Evolutionary conservation across 2,329 filamentous ascomycete genomes (phyloP).

Genomic region (Botrytis elliptica): DNA sequence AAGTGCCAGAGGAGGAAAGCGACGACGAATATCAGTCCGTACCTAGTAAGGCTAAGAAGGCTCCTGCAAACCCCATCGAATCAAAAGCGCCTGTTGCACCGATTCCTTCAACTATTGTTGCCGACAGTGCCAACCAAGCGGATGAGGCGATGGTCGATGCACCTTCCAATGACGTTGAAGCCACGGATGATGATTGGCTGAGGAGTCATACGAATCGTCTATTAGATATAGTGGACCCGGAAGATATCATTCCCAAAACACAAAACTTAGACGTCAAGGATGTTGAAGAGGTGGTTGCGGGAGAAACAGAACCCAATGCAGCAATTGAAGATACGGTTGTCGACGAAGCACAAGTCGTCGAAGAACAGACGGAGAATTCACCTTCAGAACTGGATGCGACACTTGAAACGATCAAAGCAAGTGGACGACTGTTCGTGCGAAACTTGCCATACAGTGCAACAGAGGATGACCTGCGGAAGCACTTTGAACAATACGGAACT

Average conservation of each 20-base stretch:
- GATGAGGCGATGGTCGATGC: conserved; percentile 20
- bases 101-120: conserved; percentile 19
- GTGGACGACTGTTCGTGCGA: conserved; percentile 78
- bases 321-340: conserved; percentile 23
- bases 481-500: conserved; percentile 71
- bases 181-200: conserved; percentile 76
- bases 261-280: conserved; percentile 24
- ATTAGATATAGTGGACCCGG: conserved; percentile 71
- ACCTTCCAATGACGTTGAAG: conserved; percentile 26
- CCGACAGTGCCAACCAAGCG: conserved; percentile 29
- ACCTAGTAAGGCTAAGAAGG: conserved; percentile 49
- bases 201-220: conserved; percentile 83
- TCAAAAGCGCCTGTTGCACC: conserved; percentile 3
- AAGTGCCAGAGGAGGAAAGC: conserved; percentile 56
- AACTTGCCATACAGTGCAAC: conserved; percentile 82
- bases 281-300: conserved; percentile 25
- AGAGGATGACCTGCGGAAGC: conserved; percentile 70
- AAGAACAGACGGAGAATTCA: conserved; percentile 30
- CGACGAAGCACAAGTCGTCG: conserved; percentile 29
- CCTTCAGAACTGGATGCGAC: conserved; percentile 39
- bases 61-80: conserved; percentile 23
- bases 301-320: conserved; percentile 22
- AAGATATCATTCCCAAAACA: conserved; percentile 34
- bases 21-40: conserved; percentile 75
- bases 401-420: conserved; percentile 65